Conservation (phyloP, 768 basidiomycete species). For the Lyophyllum atratum region DNA sequence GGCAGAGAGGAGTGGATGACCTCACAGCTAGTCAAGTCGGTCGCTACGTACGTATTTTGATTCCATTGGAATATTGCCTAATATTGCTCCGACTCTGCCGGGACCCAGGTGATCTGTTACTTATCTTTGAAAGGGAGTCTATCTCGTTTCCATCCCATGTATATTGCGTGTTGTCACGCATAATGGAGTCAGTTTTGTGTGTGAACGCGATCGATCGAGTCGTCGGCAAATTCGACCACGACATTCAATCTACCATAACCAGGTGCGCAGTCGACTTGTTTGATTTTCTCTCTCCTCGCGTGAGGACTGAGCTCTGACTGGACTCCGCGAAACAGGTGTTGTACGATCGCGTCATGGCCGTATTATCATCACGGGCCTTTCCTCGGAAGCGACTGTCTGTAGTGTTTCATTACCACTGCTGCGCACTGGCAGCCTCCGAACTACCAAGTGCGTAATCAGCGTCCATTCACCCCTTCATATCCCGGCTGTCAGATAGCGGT, state of each 20-base stretch:
- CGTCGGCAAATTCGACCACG: background rate
- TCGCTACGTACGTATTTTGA: background rate
- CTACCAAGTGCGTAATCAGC: background rate
- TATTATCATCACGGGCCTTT: background rate
- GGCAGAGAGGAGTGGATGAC: background rate
- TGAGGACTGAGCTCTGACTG: background rate
- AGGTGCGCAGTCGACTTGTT: background rate
- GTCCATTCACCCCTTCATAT: background rate
- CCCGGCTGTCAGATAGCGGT: background rate
- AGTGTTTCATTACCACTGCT: background rate
- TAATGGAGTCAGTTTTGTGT: background rate
- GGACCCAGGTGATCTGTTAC: constrained; percentile 2
- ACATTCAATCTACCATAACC: background rate
- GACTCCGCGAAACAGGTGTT: background rate
- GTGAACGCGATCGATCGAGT: background rate
- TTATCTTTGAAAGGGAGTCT: background rate
- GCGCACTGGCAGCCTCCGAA: background rate
- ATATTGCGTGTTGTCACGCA: background rate
- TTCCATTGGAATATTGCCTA: background rate
- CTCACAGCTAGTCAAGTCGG: background rate
- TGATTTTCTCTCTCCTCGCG: background rate
- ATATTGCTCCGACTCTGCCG: background rate
- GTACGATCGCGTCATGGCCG: background rate
- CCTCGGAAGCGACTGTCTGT: background rate
- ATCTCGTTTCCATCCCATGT: background rate